Evolutionary conservation across 306 rosid genomes (phyloP), one percentile per base, ranked within the genome.

Genomic region (Dicorynia guianensis): DNA sequence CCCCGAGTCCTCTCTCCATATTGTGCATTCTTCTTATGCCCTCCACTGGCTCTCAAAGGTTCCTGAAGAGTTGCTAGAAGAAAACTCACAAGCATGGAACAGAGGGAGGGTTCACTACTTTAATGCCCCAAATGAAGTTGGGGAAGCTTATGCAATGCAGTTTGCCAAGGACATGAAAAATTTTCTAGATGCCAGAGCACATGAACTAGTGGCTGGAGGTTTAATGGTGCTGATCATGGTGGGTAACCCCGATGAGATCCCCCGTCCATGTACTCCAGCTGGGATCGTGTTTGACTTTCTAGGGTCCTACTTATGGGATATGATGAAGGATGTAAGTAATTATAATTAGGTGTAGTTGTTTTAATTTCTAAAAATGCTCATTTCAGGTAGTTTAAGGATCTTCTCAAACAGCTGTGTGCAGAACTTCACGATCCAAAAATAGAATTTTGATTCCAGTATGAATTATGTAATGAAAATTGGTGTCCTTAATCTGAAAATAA

Each of bases 51-150:
- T 86, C 18, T 83, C 85, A 0, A 44, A 72, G 54, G 43, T 76
- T 57, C 90, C 90, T 0, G 50, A 34, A 17, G 84, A 48, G 56
- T 0, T 86, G 71, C 56, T 35, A 56, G 71, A 80, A 12, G 34
- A 54, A 50, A 44, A 33, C 60, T 66, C 75, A 35, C 62, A 52
- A 0, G 75, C 82, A 0, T 86, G 84, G 84, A 86, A 86, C 70
- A 78, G 72, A 18, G 90, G 90, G 4, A 78, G 86, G 50, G 43
- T 87, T 64, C 88, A 87, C 36, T 57, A 84, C 52, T 58, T 84
- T 0, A 72, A 67, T 75, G 82, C 87, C 25, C 69, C 87, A 0
- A 11, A 55, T 33, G 80, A 76, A 61, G 91, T 84, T 3, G 58
- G 59, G 5, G 57, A 79, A 0, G 88, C 87, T 11, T 84, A 81